Evolutionary conservation across 805 yeast species (phyloP), one percentile per base, ranked within the genome.

Genomic region (Starmerella khaoyaiensis): DNA sequence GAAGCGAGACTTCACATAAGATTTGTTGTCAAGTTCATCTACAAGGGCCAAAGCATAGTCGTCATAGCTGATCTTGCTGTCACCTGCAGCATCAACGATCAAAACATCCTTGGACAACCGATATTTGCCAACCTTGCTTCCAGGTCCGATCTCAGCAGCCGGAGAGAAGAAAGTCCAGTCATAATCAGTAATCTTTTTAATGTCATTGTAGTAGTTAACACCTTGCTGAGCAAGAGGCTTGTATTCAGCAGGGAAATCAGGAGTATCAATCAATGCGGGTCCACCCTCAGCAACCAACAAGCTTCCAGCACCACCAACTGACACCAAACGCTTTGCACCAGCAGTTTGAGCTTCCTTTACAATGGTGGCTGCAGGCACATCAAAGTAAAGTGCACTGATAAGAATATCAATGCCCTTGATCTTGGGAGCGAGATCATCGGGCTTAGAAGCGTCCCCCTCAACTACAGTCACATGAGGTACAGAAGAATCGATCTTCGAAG

Each of bases 301-400:
- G 23, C 39, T 39, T 5, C 28, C 46, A 9, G 46, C 46, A 21
- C 46, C 46, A 12, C 46, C 46, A 21, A 42, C 44, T 15, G 28
- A 22, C 22, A 42, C 25, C 17, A 28, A 19, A 21, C 46, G 44
- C 35, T 33, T 29, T 11, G 42, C 41, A 12, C 44, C 44, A 9
- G 41, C 28, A 14, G 17, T n/a, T 26, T 35, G 31, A n/a, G 42
- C 37, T 17, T 35, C 28, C 15, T 27, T 18, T 10, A 35, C 8
- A 15, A 42, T 21, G 5, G 12, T 21, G 9, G 22, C 34, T 10
- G 35, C 29, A 14, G 34, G 15, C 17, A 39, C 34, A 21, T 42
- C 38, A 29, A 22, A 31, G 35, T 24, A 32, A 12, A 39, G 22
- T 11, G 46, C 44, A 25, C 40, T 33, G 19, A 40, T 17, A 3